Base-by-base conservation (phyloP, 257 asterid species). In the Penstemon davidsonii region DNA sequence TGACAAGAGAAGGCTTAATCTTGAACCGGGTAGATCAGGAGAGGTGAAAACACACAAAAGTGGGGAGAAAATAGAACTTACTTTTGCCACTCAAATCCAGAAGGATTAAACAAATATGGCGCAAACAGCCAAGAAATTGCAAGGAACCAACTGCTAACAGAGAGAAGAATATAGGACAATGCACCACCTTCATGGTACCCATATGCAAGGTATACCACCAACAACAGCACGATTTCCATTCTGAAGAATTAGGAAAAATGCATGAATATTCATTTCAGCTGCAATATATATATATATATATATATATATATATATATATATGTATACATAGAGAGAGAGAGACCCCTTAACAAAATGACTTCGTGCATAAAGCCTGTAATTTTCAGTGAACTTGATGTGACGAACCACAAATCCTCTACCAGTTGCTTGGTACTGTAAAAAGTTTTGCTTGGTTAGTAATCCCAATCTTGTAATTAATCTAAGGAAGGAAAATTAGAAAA, bases 41-140 rank as follows among this genome's bases (percentile, higher is more conserved):
- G n/a, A 55, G 69, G 46, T 52, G 60, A 43, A 40, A 49, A 58
- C 6, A 42, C 47, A 43, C 33, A 72, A 52, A 64, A 64, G 54
- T 6, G 52, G 56, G n/a, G 62, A 52, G 36, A 49, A 38, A 54
- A 39, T 25, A 15, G 5, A 58, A 76, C 96, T 86, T 82, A 94
- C 99, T 94, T 94, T 77, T 91, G 97, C 97, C 99, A 94, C 92
- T 91, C 99, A 73, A 94, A 94, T 68, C 99, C 99, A 44, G 99
- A 87, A 37, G 99, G 99, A 81, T 94, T 94, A 72, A 94, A 94
- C 77, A 91, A 77, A 83, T 94, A 94, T 53, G 99, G 99, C 66
- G 99, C 99, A 75, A 76, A 94, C 64, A 94, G 90, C 99, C 97
- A 94, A 12, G 99, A 94, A 51, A 82, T 8, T 64, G 84, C 96